These are phyloP conservation scores for Vigna nakashimae DNA, from an alignment of 306 rosid species.

Conservation along the genomic window DNA sequence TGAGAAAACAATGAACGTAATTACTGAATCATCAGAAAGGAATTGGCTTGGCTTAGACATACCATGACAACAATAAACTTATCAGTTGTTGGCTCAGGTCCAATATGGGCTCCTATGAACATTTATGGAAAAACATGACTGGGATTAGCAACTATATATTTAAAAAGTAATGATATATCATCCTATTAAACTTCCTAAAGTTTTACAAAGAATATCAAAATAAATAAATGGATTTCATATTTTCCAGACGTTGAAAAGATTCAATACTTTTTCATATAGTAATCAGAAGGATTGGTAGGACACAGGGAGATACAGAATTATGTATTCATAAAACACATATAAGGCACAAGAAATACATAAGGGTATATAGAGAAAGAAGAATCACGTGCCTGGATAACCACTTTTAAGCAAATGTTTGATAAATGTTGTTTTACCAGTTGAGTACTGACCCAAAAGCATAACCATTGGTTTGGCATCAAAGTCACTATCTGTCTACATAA, in stretches of 20 bases:
- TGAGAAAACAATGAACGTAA: conserved; percentile 24
- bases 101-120: conserved; percentile 88
- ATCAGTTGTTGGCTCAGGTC: conserved; percentile 97
- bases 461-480: conserved; percentile 98
- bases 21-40: background rate
- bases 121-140: conserved; percentile 34
- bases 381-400: conserved; percentile 83
- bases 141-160: conserved; percentile 26
- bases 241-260: background rate
- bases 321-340: conserved; percentile 20
- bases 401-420: conserved; percentile 84
- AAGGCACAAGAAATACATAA: conserved; percentile 10
- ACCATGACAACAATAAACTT: conserved; percentile 98
- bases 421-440: conserved; percentile 95
- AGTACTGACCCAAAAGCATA: conserved; percentile 98
- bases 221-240: background rate
- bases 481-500: conserved; percentile 79
- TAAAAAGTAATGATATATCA: background rate
- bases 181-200: background rate
- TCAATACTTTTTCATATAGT: background rate
- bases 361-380: conserved; percentile 28
- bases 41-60: conserved; percentile 35
- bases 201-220: background rate
- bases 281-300: background rate
- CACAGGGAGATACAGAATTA: background rate